Base-by-base conservation (phyloP, 768 basidiomycete species). In the Pleurotus sapidus region DNA sequence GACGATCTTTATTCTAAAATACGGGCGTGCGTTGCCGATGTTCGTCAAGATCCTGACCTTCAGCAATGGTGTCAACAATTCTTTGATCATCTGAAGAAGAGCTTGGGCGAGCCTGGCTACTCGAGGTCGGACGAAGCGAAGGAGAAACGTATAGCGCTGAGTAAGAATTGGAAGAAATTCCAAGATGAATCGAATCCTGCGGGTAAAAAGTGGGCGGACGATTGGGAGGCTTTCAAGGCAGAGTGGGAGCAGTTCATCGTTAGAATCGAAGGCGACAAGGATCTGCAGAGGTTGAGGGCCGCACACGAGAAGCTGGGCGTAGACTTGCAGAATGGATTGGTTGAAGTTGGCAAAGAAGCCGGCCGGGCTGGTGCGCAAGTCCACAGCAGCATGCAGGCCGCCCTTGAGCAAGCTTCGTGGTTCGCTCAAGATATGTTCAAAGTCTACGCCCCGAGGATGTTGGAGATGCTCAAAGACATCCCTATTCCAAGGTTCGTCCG, bases 381-480 rank as follows among this genome's bases (percentile, higher is more conserved):
- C 9, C 61, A 72, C 61, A 72, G 73, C 0, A 77, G 79, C 5
- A 45, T 84, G 45, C 78, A 84, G 64, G 77, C 77, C 8, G 77
- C 80, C 3, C 64, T 86, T 60, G 84, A 88, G 55, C 80, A 85
- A 46, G 79, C 81, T 4, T 79, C 84, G 1, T 91, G 89, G 89
- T 82, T 90, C 71, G 89, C 86, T 87, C 81, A 87, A 67, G 93
- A 95, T 59, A 59, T 93, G 5, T 86, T 91, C 75, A 89, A 87
- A 63, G 87, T 92, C 14, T 93, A 92, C 64, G 67, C 89, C 0
- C 91, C 91, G 14, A 78, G 80, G 7, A 37, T 82, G 1, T 66
- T 88, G 56, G 62, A 59, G 24, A 70, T 80, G 64, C 60, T 89
- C 66, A 81, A 82, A 62, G 80, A 82, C 53, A 69, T 90, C 12